These are phyloP conservation scores for Psilocybe cubensis DNA, from an alignment of 768 basidiomycete species.

Conservation along the genomic window DNA sequence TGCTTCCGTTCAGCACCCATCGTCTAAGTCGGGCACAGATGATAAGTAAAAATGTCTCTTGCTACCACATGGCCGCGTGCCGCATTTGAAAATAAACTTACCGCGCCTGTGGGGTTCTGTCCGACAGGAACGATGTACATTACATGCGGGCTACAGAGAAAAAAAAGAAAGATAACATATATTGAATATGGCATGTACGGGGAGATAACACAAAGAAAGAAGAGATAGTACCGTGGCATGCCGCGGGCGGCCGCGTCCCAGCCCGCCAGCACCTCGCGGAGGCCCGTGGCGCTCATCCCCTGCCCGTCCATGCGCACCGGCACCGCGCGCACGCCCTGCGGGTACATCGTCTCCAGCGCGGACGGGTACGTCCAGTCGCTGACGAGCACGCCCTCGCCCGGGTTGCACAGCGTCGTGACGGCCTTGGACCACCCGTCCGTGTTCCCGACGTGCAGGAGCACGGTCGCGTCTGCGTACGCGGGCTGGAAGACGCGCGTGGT, in stretches of 20 bases:
- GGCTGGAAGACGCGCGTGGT: constrained; percentile 56
- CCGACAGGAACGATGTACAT: constrained; percentile 82
- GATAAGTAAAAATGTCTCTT: not conserved
- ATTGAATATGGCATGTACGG: not conserved
- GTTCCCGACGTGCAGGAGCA: constrained; percentile 65
- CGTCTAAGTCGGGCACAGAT: constrained; percentile 45
- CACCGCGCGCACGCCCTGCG: constrained; percentile 48
- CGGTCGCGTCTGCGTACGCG: constrained; percentile 61
- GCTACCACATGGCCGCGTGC: too few relatives aligned
- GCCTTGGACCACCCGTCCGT: constrained; percentile 73
- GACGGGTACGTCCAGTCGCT: constrained; percentile 82
- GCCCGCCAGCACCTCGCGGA: constrained; percentile 59
- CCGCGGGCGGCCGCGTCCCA: constrained; percentile 69
- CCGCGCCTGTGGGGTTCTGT: constrained; percentile 82
- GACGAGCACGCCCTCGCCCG: constrained; percentile 59
- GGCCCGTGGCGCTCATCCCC: constrained; percentile 66
- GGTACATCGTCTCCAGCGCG: constrained; percentile 38
- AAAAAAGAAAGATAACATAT: too few relatives aligned
- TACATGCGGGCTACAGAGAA: constrained; percentile 58
- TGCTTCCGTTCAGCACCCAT: constrained; percentile 69
- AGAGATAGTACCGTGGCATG: constrained; percentile 49
- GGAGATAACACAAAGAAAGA: not conserved
- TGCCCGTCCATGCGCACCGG: constrained; percentile 68
- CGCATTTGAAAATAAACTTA: constrained; percentile 34
- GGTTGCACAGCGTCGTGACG: constrained; percentile 64